A percentile compares a stretch with the other conserved stretches of the same genome.
phyloP scores from a whole-genome alignment of 768 basidiomycete genomes.

The Clathrus columnatus region DNA sequence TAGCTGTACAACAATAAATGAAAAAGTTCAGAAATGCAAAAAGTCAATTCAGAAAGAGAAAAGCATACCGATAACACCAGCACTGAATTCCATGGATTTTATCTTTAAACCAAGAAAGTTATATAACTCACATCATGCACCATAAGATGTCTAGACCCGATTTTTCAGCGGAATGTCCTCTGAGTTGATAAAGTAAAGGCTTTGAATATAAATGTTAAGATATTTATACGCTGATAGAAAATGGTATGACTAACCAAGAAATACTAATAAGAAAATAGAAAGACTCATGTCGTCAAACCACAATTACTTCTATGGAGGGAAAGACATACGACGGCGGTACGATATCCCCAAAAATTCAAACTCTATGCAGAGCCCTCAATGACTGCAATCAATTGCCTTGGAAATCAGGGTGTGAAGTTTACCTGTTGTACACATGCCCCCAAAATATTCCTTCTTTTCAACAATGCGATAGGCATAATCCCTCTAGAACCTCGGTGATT shows the following conservation, averaged over 20 bases:
- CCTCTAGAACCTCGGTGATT: constrained; percentile 24
- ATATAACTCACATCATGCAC: constrained; percentile 25
- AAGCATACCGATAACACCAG: neutral
- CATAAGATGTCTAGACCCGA: constrained; percentile 33
- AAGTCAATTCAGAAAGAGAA: neutral
- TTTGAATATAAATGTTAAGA: constrained; percentile 8
- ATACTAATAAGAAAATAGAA: too few species aligned
- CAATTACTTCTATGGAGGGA: too few species aligned
- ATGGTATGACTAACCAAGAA: neutral
- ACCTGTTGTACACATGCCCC: constrained; percentile 22
- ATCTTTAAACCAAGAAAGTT: neutral
- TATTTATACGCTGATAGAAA: neutral
- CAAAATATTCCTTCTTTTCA: constrained; percentile 24
- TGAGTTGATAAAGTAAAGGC: constrained; percentile 25
- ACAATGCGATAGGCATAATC: constrained; percentile 29
- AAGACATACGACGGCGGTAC: constrained; percentile 14
- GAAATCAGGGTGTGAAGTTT: neutral
- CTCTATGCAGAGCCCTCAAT: neutral
- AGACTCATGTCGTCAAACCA: too few species aligned
- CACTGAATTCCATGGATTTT: constrained; percentile 8
- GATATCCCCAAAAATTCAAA: constrained; percentile 3
- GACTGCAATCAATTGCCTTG: too few species aligned
- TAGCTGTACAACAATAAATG: too few species aligned
- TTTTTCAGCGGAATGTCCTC: constrained; percentile 26
- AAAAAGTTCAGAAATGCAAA: neutral